A percentile compares a stretch with the other conserved stretches of the same genome.
Evolutionary conservation across 257 asterid genomes (phyloP).

Genomic region (Vinca minor): DNA sequence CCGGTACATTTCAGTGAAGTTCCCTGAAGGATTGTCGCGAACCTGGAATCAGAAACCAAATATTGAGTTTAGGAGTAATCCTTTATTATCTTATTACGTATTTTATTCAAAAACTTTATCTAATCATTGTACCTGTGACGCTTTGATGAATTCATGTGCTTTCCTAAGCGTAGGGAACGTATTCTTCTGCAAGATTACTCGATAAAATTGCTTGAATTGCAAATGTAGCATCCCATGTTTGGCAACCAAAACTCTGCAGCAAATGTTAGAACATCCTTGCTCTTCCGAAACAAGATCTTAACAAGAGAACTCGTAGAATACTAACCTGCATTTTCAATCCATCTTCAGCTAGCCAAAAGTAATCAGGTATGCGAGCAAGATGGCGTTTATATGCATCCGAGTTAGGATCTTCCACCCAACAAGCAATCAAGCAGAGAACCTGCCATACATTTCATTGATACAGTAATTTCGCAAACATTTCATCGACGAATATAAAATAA

Average conservation of each 20-base stretch:
- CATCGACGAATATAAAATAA: not conserved
- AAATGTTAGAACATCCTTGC: too few species aligned
- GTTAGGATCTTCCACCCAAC: constrained; percentile 68
- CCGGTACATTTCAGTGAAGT: constrained; percentile 37
- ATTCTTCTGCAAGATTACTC: constrained; percentile 32
- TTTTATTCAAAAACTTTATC: not conserved
- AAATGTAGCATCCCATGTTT: constrained; percentile 48
- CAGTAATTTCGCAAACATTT: not conserved
- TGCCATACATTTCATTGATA: not conserved
- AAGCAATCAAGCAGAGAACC: constrained; percentile 44
- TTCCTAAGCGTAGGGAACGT: constrained; percentile 29
- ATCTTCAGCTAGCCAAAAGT: constrained; percentile 62
- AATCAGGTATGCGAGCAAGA: constrained; percentile 50
- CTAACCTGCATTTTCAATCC: constrained; percentile 60
- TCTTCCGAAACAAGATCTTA: not conserved
- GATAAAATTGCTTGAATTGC: constrained; percentile 47
- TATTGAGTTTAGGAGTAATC: not conserved
- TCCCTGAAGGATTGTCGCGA: constrained; percentile 34
- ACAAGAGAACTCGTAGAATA: not conserved
- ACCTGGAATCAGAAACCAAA: constrained; percentile 30
- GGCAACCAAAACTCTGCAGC: constrained; percentile 42
- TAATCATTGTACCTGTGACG: constrained; percentile 38
- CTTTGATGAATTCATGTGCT: constrained; percentile 45
- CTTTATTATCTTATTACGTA: not conserved
- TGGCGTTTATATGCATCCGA: constrained; percentile 38